Evolutionary conservation across 768 basidiomycete genomes (phyloP).

Genomic region (Auricularia cornea): DNA sequence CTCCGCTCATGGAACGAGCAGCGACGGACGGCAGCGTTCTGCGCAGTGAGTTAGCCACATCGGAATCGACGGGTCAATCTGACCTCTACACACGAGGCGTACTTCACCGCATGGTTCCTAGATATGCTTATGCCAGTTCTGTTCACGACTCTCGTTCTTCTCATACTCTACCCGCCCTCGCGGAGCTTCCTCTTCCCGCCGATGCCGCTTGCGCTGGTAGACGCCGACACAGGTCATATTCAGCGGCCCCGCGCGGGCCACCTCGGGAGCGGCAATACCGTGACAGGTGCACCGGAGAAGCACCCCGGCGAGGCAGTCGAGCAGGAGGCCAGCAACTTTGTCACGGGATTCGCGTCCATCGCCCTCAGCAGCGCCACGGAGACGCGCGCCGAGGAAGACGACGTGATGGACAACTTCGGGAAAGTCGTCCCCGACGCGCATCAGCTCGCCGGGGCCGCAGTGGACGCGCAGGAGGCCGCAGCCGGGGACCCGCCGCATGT

Average conservation of each 20-base stretch:
- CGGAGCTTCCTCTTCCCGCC: conserved; percentile 30
- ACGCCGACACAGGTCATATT: conserved; percentile 22
- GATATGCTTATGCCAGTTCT: conserved; percentile 28
- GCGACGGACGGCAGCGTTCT: conserved; percentile 17
- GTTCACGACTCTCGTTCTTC: conserved; percentile 22
- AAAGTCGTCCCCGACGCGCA: conserved; percentile 25
- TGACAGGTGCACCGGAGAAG: conserved; percentile 28
- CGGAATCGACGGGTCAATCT: neutral
- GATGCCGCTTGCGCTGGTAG: conserved; percentile 25
- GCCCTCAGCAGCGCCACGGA: conserved; percentile 25
- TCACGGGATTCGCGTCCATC: conserved; percentile 24
- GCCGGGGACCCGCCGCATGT: conserved; percentile 14
- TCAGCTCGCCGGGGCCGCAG: conserved; percentile 17
- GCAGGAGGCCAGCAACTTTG: conserved; percentile 28
- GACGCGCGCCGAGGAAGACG: conserved; percentile 10
- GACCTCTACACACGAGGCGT: conserved; percentile 21
- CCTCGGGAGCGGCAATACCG: conserved; percentile 22
- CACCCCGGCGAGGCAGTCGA: conserved; percentile 33
- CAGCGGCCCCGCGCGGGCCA: conserved; percentile 27
- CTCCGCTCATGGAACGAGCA: conserved; percentile 35
- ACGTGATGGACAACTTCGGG: conserved; percentile 2
- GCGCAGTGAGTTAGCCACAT: neutral
- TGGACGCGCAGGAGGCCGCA: conserved; percentile 22
- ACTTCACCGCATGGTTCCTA: conserved; percentile 31
- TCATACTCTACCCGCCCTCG: conserved; percentile 30